Evolutionary conservation across 805 yeast species (phyloP).

Genomic region (Blastobotrys attinorum): DNA sequence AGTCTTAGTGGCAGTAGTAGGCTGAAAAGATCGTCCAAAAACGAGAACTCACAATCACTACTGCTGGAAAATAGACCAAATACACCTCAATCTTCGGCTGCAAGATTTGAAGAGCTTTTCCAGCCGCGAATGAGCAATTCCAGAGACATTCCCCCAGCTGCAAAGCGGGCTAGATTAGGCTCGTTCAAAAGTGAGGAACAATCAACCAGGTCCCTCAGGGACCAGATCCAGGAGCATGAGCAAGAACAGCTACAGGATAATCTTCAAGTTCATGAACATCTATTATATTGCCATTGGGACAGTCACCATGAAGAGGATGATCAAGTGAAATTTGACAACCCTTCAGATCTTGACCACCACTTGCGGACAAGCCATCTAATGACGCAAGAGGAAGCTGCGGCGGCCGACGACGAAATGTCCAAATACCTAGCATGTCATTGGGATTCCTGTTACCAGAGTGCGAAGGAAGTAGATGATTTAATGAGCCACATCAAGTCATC

Average conservation of each 20-base stretch:
- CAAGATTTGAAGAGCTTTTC: neutral
- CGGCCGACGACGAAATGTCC: constrained; percentile 5
- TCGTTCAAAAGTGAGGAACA: too few relatives aligned
- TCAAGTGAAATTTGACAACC: constrained; percentile 23
- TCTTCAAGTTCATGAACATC: too few relatives aligned
- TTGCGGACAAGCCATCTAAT: constrained; percentile 17
- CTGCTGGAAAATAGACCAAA: too few relatives aligned
- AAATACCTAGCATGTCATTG: constrained; percentile 30
- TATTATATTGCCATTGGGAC: constrained; percentile 34
- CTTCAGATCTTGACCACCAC: constrained; percentile 25
- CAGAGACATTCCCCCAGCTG: neutral
- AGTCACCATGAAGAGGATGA: constrained; percentile 27
- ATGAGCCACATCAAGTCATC: constrained; percentile 20
- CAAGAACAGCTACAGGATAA: too few relatives aligned
- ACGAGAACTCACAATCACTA: too few relatives aligned
- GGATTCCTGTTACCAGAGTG: constrained; percentile 31
- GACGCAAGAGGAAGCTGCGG: constrained; percentile 1
- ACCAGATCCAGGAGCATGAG: too few relatives aligned
- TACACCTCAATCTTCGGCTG: too few relatives aligned
- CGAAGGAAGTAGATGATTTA: constrained; percentile 24
- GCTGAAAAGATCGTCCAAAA: too few relatives aligned
- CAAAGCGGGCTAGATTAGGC: neutral
- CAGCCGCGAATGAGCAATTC: neutral
- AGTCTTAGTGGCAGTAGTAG: too few relatives aligned
- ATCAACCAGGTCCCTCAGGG: too few relatives aligned